Percentiles rank a stretch among this genome's conserved stretches.
Evolutionary conservation across 352 stramenopile genomes (phyloP).

Genomic region (Phytophthora pistaciae): DNA sequence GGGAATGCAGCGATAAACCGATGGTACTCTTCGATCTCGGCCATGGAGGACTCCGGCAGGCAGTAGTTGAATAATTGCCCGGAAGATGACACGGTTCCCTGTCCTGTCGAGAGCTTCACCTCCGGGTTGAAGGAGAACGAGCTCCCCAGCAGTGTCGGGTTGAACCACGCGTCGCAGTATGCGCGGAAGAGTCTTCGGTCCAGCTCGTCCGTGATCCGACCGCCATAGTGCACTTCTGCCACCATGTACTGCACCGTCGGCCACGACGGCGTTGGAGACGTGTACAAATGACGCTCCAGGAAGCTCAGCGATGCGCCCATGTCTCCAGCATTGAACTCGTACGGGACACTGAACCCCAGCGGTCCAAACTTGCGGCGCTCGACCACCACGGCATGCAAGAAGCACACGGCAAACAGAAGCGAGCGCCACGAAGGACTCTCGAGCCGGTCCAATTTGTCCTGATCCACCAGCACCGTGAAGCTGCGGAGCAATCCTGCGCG

Average conservation of each 20-base stretch:
- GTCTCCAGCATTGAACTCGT: constrained; percentile 85
- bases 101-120: constrained; percentile 36
- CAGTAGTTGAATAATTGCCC: constrained; percentile 60
- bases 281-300: constrained; percentile 79
- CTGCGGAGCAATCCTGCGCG: constrained; percentile 73
- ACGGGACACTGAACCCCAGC: constrained; percentile 76
- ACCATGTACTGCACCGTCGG: constrained; percentile 86
- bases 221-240: constrained; percentile 84
- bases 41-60: constrained; percentile 54
- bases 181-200: constrained; percentile 78
- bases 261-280: constrained; percentile 63
- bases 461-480: constrained; percentile 80
- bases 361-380: constrained; percentile 83
- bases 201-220: constrained; percentile 83
- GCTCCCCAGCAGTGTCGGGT: constrained; percentile 59
- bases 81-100: constrained; percentile 18
- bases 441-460: constrained; percentile 83
- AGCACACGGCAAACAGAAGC: constrained; percentile 78
- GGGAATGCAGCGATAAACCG: constrained; percentile 69
- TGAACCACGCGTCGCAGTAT: constrained; percentile 83
- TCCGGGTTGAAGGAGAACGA: constrained; percentile 83
- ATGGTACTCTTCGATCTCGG: constrained; percentile 72
- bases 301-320: constrained; percentile 73
- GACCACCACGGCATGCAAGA: constrained; percentile 82
- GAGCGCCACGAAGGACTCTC: constrained; percentile 69